phyloP scores from a whole-genome alignment of 192 early-diverging fungal species.

The Linnemannia hyalina region DNA sequence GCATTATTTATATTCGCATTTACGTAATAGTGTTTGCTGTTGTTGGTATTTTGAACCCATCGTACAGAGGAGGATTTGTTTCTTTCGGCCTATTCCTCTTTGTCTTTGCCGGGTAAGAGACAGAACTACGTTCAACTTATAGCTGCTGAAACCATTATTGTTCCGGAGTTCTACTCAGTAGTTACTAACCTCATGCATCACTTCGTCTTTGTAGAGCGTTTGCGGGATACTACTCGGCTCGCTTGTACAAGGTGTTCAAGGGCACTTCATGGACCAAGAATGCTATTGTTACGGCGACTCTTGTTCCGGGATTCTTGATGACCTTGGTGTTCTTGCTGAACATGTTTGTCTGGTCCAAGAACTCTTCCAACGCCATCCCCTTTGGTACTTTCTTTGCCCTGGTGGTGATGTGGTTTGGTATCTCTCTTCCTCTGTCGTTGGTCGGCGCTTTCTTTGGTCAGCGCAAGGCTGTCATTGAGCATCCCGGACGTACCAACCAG shows the following conservation, averaged over 20 bases:
- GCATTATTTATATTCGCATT: background rate
- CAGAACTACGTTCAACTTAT: background rate
- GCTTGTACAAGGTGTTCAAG: conserved; percentile 78
- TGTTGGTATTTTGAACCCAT: conserved; percentile 73
- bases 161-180: background rate
- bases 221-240: conserved; percentile 78
- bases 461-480: conserved; percentile 79
- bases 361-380: conserved; percentile 92
- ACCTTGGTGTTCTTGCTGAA: conserved; percentile 79
- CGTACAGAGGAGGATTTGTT: conserved; percentile 74
- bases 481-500: conserved; percentile 91
- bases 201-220: conserved; percentile 44
- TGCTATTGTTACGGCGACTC: conserved; percentile 69
- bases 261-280: conserved; percentile 79
- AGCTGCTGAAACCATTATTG: no score
- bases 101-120: conserved; percentile 62
- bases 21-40: conserved; percentile 61
- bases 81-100: conserved; percentile 68
- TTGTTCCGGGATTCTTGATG: conserved; percentile 74
- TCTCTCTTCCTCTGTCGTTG: conserved; percentile 85
- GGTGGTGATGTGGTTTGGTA: conserved; percentile 82
- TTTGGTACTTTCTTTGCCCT: conserved; percentile 89
- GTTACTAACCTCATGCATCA: background rate
- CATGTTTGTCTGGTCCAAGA: conserved; percentile 86
- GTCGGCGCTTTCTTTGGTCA: conserved; percentile 92